Percentiles rank a stretch among this genome's conserved stretches.
Evolutionary conservation across 495 filamentous ascomycete genomes (phyloP).

Genomic region (Extremus antarcticus): DNA sequence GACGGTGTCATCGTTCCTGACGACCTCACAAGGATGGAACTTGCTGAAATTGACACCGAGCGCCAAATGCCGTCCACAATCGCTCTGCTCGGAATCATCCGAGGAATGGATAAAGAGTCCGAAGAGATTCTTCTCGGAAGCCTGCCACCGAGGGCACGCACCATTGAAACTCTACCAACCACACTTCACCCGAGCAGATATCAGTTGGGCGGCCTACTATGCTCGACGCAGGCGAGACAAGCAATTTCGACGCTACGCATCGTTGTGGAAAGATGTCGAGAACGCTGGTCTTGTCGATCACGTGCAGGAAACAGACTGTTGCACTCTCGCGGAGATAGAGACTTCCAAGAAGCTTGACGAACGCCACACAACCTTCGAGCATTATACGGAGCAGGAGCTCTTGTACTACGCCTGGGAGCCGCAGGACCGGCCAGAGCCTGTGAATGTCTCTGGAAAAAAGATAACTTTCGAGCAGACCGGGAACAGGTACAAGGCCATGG

Average conservation of each 20-base stretch:
- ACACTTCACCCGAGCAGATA: neutral
- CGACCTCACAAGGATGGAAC: neutral
- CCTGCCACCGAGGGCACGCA: neutral
- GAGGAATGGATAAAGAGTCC: neutral
- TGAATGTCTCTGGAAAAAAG: neutral
- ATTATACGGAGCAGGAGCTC: neutral
- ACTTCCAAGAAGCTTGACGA: neutral
- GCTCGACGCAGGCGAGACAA: neutral
- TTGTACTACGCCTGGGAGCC: neutral
- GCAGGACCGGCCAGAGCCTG: neutral
- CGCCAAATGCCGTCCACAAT: neutral
- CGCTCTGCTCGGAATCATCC: neutral
- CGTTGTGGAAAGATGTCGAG: neutral
- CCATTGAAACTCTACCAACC: neutral
- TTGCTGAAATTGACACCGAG: neutral
- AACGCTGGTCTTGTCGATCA: neutral
- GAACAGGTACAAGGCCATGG: neutral
- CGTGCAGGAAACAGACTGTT: neutral
- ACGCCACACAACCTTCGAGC: neutral
- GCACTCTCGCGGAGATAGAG: neutral
- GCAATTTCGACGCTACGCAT: neutral
- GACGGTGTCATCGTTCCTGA: neutral
- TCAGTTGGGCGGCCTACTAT: neutral
- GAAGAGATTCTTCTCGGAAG: neutral
- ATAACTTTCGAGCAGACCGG: neutral